Evolutionary conservation across 2,329 filamentous ascomycete species (phyloP), one percentile per base, ranked within the genome.

Genomic region (Ceratocystis alfenasii): DNA sequence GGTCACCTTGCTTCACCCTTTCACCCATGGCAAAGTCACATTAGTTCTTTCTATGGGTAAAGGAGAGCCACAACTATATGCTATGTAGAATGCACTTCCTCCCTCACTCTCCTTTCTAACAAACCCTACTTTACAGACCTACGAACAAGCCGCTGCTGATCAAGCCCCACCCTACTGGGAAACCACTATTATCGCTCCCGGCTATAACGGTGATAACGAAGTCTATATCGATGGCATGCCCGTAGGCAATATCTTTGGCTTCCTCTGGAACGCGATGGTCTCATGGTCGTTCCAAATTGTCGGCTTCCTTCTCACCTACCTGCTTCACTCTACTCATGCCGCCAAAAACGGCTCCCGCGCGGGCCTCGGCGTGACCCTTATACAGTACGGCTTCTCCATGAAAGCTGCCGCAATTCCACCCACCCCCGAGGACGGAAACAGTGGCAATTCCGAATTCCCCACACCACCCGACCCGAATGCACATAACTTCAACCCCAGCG

Each of bases 91-190:
- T 41, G 12, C 36, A 15, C 12, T 41, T 5, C n/a, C 5, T 70
- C 71, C 70, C 76, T 79, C 73, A 80, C 74, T 60, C 48, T 22
- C 46, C 46, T 22, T 22, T n/a, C 46, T 48, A 48, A 48, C 53
- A 68, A 62, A 48, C 44, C 68, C 25, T 17, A 12, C 8, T 15
- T 30, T 22, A 17, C 71, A 96, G 90, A 92, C 93, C 45, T 99
- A 99, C 75, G 94, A 99, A 81, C 93, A 97, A 84, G 94, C 94
- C 17, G 94, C 94, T 2, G 93, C 93, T 53, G 94, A 99, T 75
- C 88, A 91, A 28, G 94, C 94, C 61, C 94, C 94, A 0, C 94
- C 94, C 0, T 99, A 99, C 76, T 99, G 94, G 94, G 94, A 99
- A 79, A 99, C 94, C 5, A 97, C 94, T 0, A 96, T 99, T 70